phyloP scores from a whole-genome alignment of 495 filamentous ascomycete species.

The Annulohypoxylon bovei region DNA sequence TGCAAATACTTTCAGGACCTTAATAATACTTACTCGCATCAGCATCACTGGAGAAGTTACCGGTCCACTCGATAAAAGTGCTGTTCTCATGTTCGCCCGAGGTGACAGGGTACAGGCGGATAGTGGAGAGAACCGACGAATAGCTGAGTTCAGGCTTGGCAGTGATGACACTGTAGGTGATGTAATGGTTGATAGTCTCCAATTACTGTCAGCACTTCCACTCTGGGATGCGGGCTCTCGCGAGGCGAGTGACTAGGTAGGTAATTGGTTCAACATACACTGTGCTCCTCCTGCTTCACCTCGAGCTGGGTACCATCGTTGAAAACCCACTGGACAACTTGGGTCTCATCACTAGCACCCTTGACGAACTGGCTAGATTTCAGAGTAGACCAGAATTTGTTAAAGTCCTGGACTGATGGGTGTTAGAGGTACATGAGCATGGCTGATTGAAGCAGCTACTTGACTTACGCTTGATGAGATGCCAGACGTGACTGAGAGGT shows the following conservation, averaged over 20 bases:
- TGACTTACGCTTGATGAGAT: slow-evolving; percentile 66
- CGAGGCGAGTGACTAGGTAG: background rate
- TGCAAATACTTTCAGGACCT: background rate
- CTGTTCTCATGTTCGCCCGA: slow-evolving; percentile 66
- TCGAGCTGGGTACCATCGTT: slow-evolving; percentile 70
- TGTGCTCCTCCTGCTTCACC: slow-evolving; percentile 77
- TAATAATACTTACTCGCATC: slow-evolving; percentile 64
- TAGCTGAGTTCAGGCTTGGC: slow-evolving; percentile 67
- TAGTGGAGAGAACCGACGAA: slow-evolving; percentile 68
- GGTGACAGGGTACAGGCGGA: slow-evolving; percentile 69
- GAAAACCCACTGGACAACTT: slow-evolving; percentile 72
- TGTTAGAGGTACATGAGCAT: slow-evolving; percentile 4
- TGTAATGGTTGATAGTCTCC: slow-evolving; percentile 73
- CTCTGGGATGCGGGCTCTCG: background rate
- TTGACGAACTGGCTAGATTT: slow-evolving; percentile 65
- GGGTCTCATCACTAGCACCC: slow-evolving; percentile 67
- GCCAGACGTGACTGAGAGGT: slow-evolving; percentile 70
- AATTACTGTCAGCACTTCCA: background rate
- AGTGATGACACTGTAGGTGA: slow-evolving; percentile 74
- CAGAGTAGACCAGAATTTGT: slow-evolving; percentile 68
- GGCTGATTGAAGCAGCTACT: background rate
- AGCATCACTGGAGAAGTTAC: slow-evolving; percentile 73
- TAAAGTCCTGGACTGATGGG: slow-evolving; percentile 60
- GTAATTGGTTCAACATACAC: slow-evolving; percentile 52
- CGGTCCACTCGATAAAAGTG: slow-evolving; percentile 72